Conservation (phyloP, 768 basidiomycete genomes). For the Auricularia sp. region DNA sequence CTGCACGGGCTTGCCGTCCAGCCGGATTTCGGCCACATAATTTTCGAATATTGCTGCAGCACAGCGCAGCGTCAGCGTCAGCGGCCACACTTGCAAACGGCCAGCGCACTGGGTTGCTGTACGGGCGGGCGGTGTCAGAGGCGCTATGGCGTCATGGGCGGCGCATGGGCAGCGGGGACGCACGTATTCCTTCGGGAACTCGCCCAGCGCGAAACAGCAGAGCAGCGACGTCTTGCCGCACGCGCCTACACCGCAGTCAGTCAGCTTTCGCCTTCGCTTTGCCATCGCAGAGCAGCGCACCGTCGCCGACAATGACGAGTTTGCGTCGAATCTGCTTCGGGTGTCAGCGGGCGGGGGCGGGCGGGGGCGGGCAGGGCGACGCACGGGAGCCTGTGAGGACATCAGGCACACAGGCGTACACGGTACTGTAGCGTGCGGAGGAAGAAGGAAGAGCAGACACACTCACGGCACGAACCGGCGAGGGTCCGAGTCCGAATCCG, state of each 20-base stretch:
- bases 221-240: slow-evolving; percentile 93
- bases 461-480: no score
- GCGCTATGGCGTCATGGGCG: background rate
- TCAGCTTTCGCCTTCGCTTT: slow-evolving; percentile 4
- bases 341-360: background rate
- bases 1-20: slow-evolving; percentile 97
- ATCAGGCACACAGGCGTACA: no score
- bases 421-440: no score
- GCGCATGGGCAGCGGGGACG: slow-evolving; percentile 21
- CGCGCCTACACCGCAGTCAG: slow-evolving; percentile 46
- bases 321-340: slow-evolving; percentile 73
- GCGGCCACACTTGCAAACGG: background rate
- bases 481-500: no score
- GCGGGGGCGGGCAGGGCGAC: no score
- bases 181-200: slow-evolving; percentile 95
- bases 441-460: no score
- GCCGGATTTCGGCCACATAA: slow-evolving; percentile 94
- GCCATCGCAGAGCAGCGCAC: slow-evolving; percentile 31
- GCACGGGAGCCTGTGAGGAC: no score
- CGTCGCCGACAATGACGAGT: slow-evolving; percentile 95
- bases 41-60: slow-evolving; percentile 88
- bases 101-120: slow-evolving; percentile 54
- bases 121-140: background rate
- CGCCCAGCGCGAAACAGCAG: slow-evolving; percentile 85
- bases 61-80: slow-evolving; percentile 1